Base-by-base conservation (phyloP, 2,329 filamentous ascomycete species). In the Aureobasidium sp. region DNA sequence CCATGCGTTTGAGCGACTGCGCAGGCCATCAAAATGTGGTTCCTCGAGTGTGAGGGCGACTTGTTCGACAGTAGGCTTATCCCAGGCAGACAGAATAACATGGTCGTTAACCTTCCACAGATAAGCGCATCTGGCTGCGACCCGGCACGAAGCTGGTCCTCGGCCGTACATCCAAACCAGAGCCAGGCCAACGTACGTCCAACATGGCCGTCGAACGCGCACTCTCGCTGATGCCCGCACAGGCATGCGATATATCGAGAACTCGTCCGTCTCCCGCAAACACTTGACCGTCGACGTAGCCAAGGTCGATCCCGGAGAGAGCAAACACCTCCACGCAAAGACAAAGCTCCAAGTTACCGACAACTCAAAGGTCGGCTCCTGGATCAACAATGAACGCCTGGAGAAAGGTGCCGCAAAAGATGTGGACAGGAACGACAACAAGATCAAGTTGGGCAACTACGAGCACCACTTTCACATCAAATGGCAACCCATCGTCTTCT, bases 131-230 rank as follows among this genome's bases (percentile, higher is more conserved):
- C 67, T 96, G 92, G 92, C 81, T 96, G 64, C 85, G 88, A 62
- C 92, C 92, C 1, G 92, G 91, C 56, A 90, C 91, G 72, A 85
- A 84, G 68, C 93, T 94, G 73, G 81, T 96, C 22, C 90, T 96
- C 71, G 93, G 93, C 61, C 85, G 93, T 66, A 91, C 89, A n/a
- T 54, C 31, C 42, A 40, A 82, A 24, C 50, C 60, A 14, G 50
- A 62, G 22, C 40, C 40, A 3, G 50, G 60, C 24, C 60, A 56
- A 22, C 49, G 49, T 54, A 48, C 19, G 60, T 27, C 47, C 27
- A n/a, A 33, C 45, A 22, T 45, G 35, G n/a, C 22, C 44, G 47
- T 44, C 24, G 61, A 7, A 5, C 17, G 14, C 39, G 7, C 15
- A 5, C 8, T 8, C 19, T 29, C 31, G 22, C 56, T 59, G 17